Evolutionary conservation across 495 filamentous ascomycete species (phyloP).

Genomic region (Neurospora sp.): DNA sequence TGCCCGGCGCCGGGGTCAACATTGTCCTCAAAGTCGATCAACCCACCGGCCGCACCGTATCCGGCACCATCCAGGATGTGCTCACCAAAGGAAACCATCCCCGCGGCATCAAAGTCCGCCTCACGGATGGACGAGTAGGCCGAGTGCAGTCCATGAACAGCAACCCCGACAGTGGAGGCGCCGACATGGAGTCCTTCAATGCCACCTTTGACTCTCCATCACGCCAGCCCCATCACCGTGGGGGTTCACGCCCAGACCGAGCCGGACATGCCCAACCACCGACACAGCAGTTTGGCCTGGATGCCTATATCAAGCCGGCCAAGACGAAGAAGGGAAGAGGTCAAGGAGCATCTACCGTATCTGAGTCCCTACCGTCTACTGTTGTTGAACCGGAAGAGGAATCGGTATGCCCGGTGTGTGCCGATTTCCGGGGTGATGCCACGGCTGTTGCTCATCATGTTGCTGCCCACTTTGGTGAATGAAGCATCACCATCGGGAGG

Average conservation of each 20-base stretch:
- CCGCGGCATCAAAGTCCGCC: constrained; percentile 66
- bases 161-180: constrained; percentile 6
- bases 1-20: constrained; percentile 49
- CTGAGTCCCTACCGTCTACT: constrained; percentile 3
- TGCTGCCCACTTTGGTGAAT: constrained; percentile 39
- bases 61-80: constrained; percentile 48
- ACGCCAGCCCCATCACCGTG: background rate
- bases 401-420: constrained; percentile 48
- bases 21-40: constrained; percentile 66
- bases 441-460: constrained; percentile 50
- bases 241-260: background rate
- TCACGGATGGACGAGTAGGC: constrained; percentile 56
- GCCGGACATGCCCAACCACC: constrained; percentile 5
- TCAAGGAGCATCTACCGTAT: background rate
- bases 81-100: constrained; percentile 62
- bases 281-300: constrained; percentile 21
- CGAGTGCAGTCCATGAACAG: constrained; percentile 50
- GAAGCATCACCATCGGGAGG: background rate
- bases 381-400: constrained; percentile 8
- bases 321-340: constrained; percentile 3
- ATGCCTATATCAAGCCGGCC: constrained; percentile 37
- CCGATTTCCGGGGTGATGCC: constrained; percentile 48
- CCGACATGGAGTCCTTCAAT: constrained; percentile 1
- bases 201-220: background rate
- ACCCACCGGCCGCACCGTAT: constrained; percentile 54